Evolutionary conservation across 345 rosid genomes (phyloP).

Genomic region (Cardiospermum halicacabum): DNA sequence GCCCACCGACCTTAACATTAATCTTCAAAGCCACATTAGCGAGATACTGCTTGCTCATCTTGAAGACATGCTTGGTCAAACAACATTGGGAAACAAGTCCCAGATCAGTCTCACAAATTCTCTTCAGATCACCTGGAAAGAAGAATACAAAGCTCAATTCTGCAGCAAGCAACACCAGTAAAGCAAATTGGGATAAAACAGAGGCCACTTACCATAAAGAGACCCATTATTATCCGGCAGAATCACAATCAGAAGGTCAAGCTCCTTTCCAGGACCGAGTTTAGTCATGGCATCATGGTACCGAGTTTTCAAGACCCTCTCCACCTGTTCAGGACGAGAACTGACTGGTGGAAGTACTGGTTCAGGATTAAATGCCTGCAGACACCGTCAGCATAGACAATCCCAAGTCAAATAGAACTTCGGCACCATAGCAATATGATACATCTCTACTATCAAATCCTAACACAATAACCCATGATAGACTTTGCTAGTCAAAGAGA

Average conservation of each 20-base stretch:
- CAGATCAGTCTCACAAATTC: conserved; percentile 97
- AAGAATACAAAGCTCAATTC: neutral
- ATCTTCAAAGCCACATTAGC: conserved; percentile 95
- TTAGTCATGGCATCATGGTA: conserved; percentile 81
- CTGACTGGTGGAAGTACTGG: conserved; percentile 64
- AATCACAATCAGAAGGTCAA: conserved; percentile 91
- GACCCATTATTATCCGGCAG: conserved; percentile 97
- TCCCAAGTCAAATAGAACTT: neutral
- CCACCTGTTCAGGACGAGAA: conserved; percentile 93
- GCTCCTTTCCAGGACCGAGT: conserved; percentile 61
- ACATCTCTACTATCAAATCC: too few relatives aligned
- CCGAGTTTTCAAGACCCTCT: conserved; percentile 66
- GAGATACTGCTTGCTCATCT: conserved; percentile 81
- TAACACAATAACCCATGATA: neutral
- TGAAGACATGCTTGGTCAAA: conserved; percentile 82
- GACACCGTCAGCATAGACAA: conserved; percentile 6
- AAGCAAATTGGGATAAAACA: too few relatives aligned
- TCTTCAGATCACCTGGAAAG: conserved; percentile 82
- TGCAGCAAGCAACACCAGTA: neutral
- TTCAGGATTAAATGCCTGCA: conserved; percentile 69
- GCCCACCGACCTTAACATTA: conserved; percentile 97
- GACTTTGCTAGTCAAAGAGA: neutral
- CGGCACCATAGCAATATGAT: too few relatives aligned
- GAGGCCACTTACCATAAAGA: conserved; percentile 66
- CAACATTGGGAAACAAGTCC: conserved; percentile 98